phyloP scores from a whole-genome alignment of 129 eudicot genomes.

The Escallonia rubra region DNA sequence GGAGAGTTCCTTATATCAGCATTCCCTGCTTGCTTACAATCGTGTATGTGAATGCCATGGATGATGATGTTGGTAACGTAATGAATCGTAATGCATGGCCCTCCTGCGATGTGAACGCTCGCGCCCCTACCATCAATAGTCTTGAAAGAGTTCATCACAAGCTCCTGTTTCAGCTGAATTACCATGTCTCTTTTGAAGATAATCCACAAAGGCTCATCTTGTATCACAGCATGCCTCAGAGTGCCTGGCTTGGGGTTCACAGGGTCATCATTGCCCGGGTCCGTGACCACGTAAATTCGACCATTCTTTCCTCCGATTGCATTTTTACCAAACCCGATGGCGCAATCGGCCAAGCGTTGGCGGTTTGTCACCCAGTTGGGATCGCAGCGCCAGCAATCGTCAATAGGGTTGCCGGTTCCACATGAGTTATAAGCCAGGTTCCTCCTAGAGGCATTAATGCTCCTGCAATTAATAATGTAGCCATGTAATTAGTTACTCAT shows the following conservation, averaged over 20 bases:
- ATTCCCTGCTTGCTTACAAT: slow-evolving; percentile 63
- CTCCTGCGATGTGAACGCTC: slow-evolving; percentile 81
- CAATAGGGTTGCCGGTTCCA: slow-evolving; percentile 79
- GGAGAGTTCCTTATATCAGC: slow-evolving; percentile 63
- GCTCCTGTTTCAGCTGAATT: slow-evolving; percentile 55
- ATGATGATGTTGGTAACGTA: slow-evolving; percentile 69
- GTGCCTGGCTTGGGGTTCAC: slow-evolving; percentile 79
- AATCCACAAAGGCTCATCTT: slow-evolving; percentile 83
- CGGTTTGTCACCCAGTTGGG: slow-evolving; percentile 68
- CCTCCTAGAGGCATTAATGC: slow-evolving; percentile 71
- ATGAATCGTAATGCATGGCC: slow-evolving; percentile 83
- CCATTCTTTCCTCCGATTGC: slow-evolving; percentile 74
- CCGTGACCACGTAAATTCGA: slow-evolving; percentile 63
- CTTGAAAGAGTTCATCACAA: slow-evolving; percentile 71
- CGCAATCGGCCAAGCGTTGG: slow-evolving; percentile 78
- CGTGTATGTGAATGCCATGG: slow-evolving; percentile 81
- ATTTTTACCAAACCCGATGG: slow-evolving; percentile 79
- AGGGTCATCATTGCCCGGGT: slow-evolving; percentile 62
- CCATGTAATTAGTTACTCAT: neutral
- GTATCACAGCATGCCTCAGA: slow-evolving; percentile 71
- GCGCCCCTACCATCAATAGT: slow-evolving; percentile 94
- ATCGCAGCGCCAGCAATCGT: slow-evolving; percentile 94
- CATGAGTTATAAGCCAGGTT: slow-evolving; percentile 63
- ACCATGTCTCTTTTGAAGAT: slow-evolving; percentile 81
- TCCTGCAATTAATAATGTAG: slow-evolving; percentile 17